Evolutionary conservation across 768 basidiomycete species (phyloP).

Genomic region (Wakefieldia striispora): DNA sequence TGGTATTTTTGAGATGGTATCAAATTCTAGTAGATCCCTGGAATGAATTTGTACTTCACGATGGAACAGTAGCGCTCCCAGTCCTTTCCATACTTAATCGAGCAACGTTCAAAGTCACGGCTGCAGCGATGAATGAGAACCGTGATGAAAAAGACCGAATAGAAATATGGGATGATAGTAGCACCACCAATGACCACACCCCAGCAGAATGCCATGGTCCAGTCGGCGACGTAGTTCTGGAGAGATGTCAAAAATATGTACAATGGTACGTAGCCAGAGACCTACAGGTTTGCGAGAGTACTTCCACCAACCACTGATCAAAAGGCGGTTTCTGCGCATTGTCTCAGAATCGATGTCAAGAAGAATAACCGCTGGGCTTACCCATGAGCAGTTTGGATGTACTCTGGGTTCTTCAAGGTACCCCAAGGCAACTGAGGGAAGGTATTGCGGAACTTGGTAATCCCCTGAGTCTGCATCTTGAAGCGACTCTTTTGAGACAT

Average conservation of each 20-base stretch:
- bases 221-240: constrained; percentile 93
- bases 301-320: constrained; percentile 93
- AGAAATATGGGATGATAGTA: constrained; percentile 91
- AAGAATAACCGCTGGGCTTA: constrained; percentile 28
- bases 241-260: neutral
- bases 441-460: constrained; percentile 77
- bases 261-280: constrained; percentile 4
- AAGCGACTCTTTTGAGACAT: constrained; percentile 98
- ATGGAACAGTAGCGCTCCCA: constrained; percentile 88
- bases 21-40: constrained; percentile 65
- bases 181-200: constrained; percentile 73
- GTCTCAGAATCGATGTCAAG: constrained; percentile 5
- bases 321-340: constrained; percentile 72
- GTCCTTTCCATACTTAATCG: constrained; percentile 90
- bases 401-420: constrained; percentile 82
- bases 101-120: constrained; percentile 95
- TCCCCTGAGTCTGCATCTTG: constrained; percentile 95
- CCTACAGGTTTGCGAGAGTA: constrained; percentile 89
- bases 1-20: constrained; percentile 14
- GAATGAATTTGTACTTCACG: constrained; percentile 91
- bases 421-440: constrained; percentile 93
- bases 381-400: constrained; percentile 93
- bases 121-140: constrained; percentile 90
- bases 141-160: constrained; percentile 92
- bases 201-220: constrained; percentile 84